Evolutionary conservation across 345 rosid genomes (phyloP).

Genomic region (Populus ilicifolia): DNA sequence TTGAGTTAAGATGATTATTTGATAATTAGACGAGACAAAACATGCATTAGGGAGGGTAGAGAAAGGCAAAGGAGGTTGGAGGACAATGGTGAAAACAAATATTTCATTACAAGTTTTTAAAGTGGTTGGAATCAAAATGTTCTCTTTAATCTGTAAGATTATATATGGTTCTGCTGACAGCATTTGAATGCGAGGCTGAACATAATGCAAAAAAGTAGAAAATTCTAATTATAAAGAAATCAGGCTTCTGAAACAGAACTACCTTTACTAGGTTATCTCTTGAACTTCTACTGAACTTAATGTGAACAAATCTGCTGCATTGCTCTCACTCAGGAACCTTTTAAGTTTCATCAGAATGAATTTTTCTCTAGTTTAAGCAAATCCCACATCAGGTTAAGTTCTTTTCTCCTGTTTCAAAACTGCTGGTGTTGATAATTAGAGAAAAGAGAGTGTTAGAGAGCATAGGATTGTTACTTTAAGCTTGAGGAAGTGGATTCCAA

Average conservation of each 20-base stretch:
- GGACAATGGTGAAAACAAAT: too few relatives aligned
- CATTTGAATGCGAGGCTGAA: too few relatives aligned
- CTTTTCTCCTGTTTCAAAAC: background rate
- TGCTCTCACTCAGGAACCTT: background rate
- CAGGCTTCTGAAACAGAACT: background rate
- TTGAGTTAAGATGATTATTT: too few relatives aligned
- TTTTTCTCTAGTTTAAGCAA: background rate
- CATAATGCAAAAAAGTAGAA: background rate
- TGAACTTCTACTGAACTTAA: background rate
- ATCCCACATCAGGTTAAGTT: background rate
- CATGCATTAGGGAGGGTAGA: too few relatives aligned
- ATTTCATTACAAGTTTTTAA: too few relatives aligned
- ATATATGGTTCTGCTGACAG: too few relatives aligned
- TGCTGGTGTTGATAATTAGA: background rate
- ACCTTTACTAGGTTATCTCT: background rate
- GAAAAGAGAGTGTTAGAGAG: background rate
- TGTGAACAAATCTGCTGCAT: background rate
- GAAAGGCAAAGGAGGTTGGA: slow-evolving; percentile 24
- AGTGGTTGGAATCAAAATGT: too few relatives aligned
- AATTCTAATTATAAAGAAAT: too few relatives aligned
- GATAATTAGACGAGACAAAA: too few relatives aligned
- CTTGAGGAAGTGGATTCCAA: background rate
- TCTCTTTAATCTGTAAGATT: too few relatives aligned
- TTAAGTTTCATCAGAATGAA: background rate
- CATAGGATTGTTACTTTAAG: background rate